These are phyloP conservation scores for Populus simonii DNA, from an alignment of 345 rosid species.

Conservation along the genomic window DNA sequence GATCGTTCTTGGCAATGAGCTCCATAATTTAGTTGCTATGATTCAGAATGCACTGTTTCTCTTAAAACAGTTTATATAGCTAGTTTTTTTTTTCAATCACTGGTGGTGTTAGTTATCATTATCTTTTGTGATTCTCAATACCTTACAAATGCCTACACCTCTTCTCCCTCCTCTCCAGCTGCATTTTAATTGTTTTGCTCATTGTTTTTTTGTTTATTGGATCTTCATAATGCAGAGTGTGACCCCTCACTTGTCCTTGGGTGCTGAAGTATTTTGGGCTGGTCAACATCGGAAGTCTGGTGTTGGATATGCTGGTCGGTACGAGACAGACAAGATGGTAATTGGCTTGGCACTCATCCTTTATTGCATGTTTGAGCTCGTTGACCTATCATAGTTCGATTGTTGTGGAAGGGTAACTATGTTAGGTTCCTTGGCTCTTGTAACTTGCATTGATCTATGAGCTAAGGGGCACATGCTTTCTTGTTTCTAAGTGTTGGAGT, in stretches of 20 bases:
- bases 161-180: too few relatives aligned
- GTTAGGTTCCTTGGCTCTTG: background rate
- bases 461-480: background rate
- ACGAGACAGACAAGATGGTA: conserved; percentile 95
- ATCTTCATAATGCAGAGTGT: conserved; percentile 52
- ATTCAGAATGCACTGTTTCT: too few relatives aligned
- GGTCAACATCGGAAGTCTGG: conserved; percentile 98
- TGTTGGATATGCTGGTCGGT: conserved; percentile 89
- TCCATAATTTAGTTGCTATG: too few relatives aligned
- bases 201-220: conserved; percentile 6
- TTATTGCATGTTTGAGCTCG: background rate
- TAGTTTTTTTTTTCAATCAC: too few relatives aligned
- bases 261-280: conserved; percentile 95
- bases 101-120: too few relatives aligned
- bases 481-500: background rate
- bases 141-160: too few relatives aligned
- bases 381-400: too few relatives aligned
- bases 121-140: too few relatives aligned
- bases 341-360: background rate
- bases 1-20: too few relatives aligned
- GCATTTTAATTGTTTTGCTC: background rate
- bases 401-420: too few relatives aligned
- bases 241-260: conserved; percentile 68
- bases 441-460: background rate
- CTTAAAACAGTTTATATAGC: too few relatives aligned